Conservation (phyloP, 2,329 filamentous ascomycete genomes). For the Neocucurbitaria cava region DNA sequence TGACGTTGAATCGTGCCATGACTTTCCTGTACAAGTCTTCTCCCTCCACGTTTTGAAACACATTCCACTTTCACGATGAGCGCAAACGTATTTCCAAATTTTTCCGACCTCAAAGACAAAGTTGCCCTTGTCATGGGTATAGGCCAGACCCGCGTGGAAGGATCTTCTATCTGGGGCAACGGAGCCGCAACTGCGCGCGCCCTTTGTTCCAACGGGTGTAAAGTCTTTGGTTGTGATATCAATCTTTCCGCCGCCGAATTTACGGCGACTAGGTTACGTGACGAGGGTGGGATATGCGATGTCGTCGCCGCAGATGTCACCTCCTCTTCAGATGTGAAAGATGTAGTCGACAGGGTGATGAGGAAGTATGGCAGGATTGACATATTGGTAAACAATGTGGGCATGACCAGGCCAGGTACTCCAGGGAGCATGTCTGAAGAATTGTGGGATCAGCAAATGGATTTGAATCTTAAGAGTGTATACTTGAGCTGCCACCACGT, state of each 20-base stretch:
- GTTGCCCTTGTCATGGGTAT: conserved; percentile 16
- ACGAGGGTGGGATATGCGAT: conserved; percentile 5
- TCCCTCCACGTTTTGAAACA: background rate
- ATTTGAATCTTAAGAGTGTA: conserved; percentile 64
- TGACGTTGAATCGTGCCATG: background rate
- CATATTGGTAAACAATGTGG: conserved; percentile 64
- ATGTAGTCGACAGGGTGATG: conserved; percentile 14
- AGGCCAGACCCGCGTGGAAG: conserved; percentile 7
- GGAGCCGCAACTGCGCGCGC: conserved; percentile 12
- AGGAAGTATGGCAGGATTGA: conserved; percentile 58
- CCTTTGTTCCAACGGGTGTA: conserved; percentile 7
- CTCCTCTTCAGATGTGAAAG: background rate
- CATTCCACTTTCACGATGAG: background rate
- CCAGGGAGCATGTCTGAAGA: conserved; percentile 59
- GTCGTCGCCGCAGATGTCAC: background rate
- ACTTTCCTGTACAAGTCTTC: background rate
- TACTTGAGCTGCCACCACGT: conserved; percentile 62
- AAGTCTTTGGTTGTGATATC: conserved; percentile 17
- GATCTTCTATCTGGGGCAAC: conserved; percentile 12
- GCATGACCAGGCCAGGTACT: conserved; percentile 58
- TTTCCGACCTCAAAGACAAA: conserved; percentile 14
- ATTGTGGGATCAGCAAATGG: conserved; percentile 61
- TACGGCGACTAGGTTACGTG: background rate
- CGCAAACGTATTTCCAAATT: conserved; percentile 1
- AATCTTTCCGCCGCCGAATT: conserved; percentile 3